These are phyloP conservation scores for Rhinocladiella mackenziei DNA, from an alignment of 2,329 filamentous ascomycete genomes.

Conservation along the genomic window DNA sequence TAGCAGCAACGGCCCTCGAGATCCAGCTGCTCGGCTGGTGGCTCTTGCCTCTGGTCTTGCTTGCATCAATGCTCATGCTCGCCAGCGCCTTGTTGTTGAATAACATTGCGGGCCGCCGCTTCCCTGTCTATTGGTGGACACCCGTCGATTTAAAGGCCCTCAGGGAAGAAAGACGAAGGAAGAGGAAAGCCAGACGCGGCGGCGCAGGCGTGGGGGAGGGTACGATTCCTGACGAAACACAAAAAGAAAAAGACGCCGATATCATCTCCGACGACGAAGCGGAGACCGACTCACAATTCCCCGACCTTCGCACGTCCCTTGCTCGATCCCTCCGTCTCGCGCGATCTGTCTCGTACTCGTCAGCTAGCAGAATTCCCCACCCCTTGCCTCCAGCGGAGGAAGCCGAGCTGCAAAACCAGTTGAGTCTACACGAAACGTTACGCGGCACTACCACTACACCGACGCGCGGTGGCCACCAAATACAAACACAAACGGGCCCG, in stretches of 20 bases:
- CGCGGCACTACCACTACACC: no score
- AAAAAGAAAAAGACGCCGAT: no score
- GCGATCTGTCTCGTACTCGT: conserved; percentile 8
- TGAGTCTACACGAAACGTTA: not conserved
- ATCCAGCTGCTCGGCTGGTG: conserved; percentile 63
- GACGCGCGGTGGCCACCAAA: no score
- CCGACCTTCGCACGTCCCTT: conserved; percentile 3
- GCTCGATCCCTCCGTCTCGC: not conserved
- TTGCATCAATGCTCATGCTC: conserved; percentile 61
- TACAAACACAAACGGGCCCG: not conserved
- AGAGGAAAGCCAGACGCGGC: no score
- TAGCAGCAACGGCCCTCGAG: conserved; percentile 59
- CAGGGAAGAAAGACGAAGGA: conserved; percentile 11
- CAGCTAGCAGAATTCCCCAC: conserved; percentile 6
- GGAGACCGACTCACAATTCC: conserved; percentile 5
- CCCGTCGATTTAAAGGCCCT: conserved; percentile 25
- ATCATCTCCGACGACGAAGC: conserved; percentile 8
- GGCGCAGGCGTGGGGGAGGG: no score
- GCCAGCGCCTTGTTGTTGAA: conserved; percentile 61
- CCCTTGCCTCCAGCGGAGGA: not conserved
- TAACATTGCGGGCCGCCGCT: conserved; percentile 60
- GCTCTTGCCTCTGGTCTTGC: conserved; percentile 58
- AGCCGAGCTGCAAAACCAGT: not conserved
- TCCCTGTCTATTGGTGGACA: conserved; percentile 62
- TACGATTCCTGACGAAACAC: no score